phyloP scores from a whole-genome alignment of 768 basidiomycete species.

The Auricularia sp. region DNA sequence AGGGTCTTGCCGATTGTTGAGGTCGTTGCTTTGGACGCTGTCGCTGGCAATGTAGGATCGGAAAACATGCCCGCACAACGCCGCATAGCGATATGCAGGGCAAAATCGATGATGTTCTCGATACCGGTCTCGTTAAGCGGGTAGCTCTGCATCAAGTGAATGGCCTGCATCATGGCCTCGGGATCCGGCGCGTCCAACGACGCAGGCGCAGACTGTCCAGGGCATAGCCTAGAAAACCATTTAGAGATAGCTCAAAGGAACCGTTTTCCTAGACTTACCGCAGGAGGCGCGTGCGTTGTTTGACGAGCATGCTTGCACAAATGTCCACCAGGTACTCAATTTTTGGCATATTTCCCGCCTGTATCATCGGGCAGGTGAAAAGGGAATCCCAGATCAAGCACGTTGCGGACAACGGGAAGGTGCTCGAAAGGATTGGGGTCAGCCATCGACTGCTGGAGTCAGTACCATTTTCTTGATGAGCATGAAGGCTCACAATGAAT shows the following conservation, averaged over 20 bases:
- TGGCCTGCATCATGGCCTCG: constrained; percentile 58
- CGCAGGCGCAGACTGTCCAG: neutral
- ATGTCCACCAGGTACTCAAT: constrained; percentile 62
- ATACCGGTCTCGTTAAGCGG: constrained; percentile 56
- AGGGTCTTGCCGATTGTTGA: constrained; percentile 29
- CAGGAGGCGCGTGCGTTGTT: constrained; percentile 42
- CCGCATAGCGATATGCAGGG: constrained; percentile 47
- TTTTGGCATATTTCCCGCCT: constrained; percentile 46
- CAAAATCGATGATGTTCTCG: constrained; percentile 59
- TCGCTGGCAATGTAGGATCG: constrained; percentile 21
- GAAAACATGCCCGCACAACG: constrained; percentile 22
- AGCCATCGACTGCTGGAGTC: constrained; percentile 54
- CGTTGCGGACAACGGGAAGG: constrained; percentile 52
- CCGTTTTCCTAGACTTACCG: constrained; percentile 29
- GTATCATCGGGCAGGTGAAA: constrained; percentile 48
- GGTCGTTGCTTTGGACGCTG: constrained; percentile 18
- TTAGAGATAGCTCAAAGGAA: neutral
- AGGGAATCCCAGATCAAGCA: constrained; percentile 63
- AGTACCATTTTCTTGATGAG: neutral
- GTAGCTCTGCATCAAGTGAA: constrained; percentile 55
- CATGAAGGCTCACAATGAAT: constrained; percentile 54
- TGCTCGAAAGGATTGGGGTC: constrained; percentile 59
- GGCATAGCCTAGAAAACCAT: constrained; percentile 15
- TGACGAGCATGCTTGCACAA: constrained; percentile 59
- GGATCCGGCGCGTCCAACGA: constrained; percentile 28